Evolutionary conservation across 495 filamentous ascomycete genomes (phyloP).

Genomic region (Hypoxylon lienhwacheense): DNA sequence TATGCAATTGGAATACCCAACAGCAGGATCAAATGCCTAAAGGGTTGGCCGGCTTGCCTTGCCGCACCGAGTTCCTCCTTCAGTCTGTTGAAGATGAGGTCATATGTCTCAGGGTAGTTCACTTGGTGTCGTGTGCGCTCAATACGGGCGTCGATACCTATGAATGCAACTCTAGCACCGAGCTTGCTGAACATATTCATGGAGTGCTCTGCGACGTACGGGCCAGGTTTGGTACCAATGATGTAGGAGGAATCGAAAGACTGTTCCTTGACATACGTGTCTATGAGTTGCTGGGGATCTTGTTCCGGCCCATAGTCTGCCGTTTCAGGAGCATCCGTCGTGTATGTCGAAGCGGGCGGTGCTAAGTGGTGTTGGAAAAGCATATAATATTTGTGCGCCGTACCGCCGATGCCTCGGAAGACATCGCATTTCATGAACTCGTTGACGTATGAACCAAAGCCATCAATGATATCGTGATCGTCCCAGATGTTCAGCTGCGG

Average conservation of each 20-base stretch:
- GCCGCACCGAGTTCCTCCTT: conserved; percentile 62
- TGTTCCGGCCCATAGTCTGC: conserved; percentile 49
- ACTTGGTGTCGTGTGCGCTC: conserved; percentile 91
- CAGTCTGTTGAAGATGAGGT: conserved; percentile 73
- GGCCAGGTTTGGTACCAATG: conserved; percentile 71
- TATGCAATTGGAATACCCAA: conserved; percentile 94
- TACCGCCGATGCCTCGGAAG: conserved; percentile 86
- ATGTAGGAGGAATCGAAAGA: conserved; percentile 73
- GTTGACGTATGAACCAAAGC: conserved; percentile 90
- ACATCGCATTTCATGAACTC: conserved; percentile 91
- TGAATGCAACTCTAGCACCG: conserved; percentile 80
- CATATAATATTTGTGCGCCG: conserved; percentile 87
- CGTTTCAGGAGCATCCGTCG: conserved; percentile 51
- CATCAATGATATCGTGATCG: conserved; percentile 90
- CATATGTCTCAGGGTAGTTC: conserved; percentile 88
- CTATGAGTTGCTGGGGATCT: conserved; percentile 67
- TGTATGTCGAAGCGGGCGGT: conserved; percentile 80
- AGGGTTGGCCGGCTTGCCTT: conserved; percentile 54
- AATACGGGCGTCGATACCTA: conserved; percentile 86
- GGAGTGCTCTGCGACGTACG: conserved; percentile 78
- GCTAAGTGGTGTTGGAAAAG: conserved; percentile 92
- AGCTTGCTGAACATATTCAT: conserved; percentile 80
- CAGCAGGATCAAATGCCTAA: conserved; percentile 82
- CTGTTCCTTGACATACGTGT: conserved; percentile 66
- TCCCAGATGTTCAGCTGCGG: conserved; percentile 95